phyloP scores from a whole-genome alignment of 225 moss, liverwort and hornwort genomes.

The Lunularia cruciata region DNA sequence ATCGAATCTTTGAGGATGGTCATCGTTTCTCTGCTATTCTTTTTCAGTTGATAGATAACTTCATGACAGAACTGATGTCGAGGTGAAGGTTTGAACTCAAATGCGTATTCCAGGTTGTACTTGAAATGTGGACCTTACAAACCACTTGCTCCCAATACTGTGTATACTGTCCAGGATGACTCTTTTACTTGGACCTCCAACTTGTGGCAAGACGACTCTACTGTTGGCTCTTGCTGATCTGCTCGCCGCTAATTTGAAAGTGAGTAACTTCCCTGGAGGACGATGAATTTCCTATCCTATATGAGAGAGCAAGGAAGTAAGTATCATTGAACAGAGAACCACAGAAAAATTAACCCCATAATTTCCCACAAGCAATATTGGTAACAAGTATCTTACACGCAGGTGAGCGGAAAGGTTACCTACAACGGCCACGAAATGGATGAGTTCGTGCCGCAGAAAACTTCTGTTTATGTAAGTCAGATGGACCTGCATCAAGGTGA shows the following conservation, averaged over 20 bases:
- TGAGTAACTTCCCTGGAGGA: background rate
- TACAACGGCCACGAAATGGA: conserved; percentile 11
- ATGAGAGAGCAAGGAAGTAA: no score
- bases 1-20: no score
- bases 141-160: background rate
- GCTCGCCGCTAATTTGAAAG: conserved; percentile 33
- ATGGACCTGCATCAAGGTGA: conserved; percentile 9
- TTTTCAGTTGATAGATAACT: no score
- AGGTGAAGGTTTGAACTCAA: background rate
- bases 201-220: conserved; percentile 58
- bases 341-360: no score
- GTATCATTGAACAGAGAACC: no score
- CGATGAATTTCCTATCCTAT: no score
- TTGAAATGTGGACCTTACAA: background rate
- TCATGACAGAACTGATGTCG: no score
- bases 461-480: conserved; percentile 2
- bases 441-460: conserved; percentile 10
- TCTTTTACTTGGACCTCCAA: conserved; percentile 57
- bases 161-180: conserved; percentile 40
- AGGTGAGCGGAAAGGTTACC: conserved; percentile 8
- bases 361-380: no score
- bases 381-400: no score
- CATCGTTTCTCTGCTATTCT: no score
- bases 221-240: conserved; percentile 55
- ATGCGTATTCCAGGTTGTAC: background rate